A percentile compares a stretch with the other conserved stretches of the same genome.
phyloP scores from a whole-genome alignment of 139 green algal genomes.

The Auxenochlorella pyrenoidosa region DNA sequence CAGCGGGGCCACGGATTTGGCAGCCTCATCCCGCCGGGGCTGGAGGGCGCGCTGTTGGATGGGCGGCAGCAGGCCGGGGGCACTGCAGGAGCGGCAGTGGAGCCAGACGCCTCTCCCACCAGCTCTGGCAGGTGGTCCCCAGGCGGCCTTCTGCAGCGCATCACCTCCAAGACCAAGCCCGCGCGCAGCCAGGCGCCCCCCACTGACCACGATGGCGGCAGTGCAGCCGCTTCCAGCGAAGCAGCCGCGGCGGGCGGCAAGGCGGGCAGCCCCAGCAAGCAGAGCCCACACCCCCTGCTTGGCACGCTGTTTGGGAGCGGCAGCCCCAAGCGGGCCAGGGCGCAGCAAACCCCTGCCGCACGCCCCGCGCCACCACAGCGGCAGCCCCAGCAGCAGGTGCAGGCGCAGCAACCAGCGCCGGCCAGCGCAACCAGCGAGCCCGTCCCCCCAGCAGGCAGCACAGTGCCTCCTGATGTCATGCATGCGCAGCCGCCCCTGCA shows the following conservation, averaged over 20 bases:
- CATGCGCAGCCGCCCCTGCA: background rate
- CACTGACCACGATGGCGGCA: background rate
- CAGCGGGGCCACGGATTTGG: slow-evolving; percentile 8
- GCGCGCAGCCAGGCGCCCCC: background rate
- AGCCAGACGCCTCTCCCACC: background rate
- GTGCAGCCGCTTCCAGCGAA: background rate
- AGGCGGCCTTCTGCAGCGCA: slow-evolving; percentile 13
- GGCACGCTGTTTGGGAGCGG: slow-evolving; percentile 4
- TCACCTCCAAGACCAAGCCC: background rate
- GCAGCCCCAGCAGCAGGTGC: background rate
- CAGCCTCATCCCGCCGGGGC: background rate
- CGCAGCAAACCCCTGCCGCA: background rate
- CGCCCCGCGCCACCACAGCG: background rate
- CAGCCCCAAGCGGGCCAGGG: background rate
- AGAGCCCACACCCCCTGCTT: background rate
- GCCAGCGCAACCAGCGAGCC: background rate
- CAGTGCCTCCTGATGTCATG: background rate
- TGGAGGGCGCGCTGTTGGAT: background rate
- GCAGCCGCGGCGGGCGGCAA: background rate
- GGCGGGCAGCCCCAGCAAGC: background rate
- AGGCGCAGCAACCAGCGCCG: background rate
- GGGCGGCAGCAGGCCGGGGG: too few species aligned
- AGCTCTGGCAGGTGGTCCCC: slow-evolving; percentile 3
- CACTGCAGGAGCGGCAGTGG: background rate
- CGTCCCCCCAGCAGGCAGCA: background rate